Evolutionary conservation across 2,329 filamentous ascomycete genomes (phyloP).

Genomic region (Tolypocladium ophioglossoides): DNA sequence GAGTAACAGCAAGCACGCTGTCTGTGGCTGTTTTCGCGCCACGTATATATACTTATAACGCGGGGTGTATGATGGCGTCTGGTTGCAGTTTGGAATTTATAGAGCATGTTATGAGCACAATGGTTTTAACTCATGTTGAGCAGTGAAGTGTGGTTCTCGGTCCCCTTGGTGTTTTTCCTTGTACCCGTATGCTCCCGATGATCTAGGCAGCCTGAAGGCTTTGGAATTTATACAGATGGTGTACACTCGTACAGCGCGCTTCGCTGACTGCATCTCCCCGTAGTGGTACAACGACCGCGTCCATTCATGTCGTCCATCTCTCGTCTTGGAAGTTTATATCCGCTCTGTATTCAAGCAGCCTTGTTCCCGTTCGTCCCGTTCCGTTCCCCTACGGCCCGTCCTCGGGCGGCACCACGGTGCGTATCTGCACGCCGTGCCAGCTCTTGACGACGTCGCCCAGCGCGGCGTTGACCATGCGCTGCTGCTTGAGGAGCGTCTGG

Average conservation of each 20-base stretch:
- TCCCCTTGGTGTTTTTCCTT: too few relatives aligned
- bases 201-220: not conserved
- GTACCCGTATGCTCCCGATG: too few relatives aligned
- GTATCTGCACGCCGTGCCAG: slow-evolving; percentile 78
- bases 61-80: not conserved
- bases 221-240: not conserved
- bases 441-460: slow-evolving; percentile 65
- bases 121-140: not conserved
- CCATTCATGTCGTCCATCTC: not conserved
- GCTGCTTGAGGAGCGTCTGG: slow-evolving; percentile 65
- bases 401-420: slow-evolving; percentile 44
- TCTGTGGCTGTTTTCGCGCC: not conserved
- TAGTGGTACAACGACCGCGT: not conserved
- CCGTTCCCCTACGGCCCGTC: not conserved
- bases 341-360: too few relatives aligned
- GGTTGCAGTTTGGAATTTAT: not conserved
- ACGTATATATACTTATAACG: not conserved
- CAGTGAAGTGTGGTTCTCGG: not conserved
- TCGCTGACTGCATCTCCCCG: too few relatives aligned
- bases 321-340: too few relatives aligned
- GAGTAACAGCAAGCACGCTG: slow-evolving; percentile 23
- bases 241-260: not conserved
- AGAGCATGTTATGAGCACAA: not conserved
- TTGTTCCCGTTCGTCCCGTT: not conserved
- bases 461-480: slow-evolving; percentile 67